Conservation (phyloP, 305 asterid species). For the Fraxinus xanthoxyloides region DNA sequence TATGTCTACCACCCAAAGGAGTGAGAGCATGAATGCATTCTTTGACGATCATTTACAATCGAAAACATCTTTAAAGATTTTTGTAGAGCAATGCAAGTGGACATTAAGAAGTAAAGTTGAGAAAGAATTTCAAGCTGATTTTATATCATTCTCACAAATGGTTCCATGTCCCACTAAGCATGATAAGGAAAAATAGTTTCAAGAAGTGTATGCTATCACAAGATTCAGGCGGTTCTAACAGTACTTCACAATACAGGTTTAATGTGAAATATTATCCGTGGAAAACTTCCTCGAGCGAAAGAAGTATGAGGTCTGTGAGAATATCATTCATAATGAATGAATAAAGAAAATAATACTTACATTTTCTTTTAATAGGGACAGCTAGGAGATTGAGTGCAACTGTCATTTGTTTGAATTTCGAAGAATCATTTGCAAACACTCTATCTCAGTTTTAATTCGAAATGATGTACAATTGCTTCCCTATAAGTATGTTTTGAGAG, state of each 20-base stretch:
- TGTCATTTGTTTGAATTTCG: not conserved
- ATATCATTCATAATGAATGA: not conserved
- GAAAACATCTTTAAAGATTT: not conserved
- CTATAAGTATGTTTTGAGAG: not conserved
- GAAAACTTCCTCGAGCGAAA: not conserved
- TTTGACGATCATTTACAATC: not conserved
- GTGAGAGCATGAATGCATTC: not conserved
- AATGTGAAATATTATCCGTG: no score
- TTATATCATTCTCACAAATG: not conserved
- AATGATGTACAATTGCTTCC: not conserved
- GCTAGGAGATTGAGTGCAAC: not conserved
- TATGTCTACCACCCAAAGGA: not conserved
- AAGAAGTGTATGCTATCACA: not conserved
- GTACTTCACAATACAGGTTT: not conserved
- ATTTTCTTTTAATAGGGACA: not conserved
- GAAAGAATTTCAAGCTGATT: not conserved
- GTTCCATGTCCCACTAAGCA: not conserved
- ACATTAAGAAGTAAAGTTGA: not conserved
- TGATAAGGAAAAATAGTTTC: not conserved
- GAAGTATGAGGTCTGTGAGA: not conserved
- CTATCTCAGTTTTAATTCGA: not conserved
- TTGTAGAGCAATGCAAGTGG: not conserved
- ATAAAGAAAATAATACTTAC: not conserved
- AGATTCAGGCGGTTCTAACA: not conserved
- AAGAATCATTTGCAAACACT: not conserved